Base-by-base conservation (phyloP, 1,284 basidiomycete genomes). In the Heterobasidion occidentale region DNA sequence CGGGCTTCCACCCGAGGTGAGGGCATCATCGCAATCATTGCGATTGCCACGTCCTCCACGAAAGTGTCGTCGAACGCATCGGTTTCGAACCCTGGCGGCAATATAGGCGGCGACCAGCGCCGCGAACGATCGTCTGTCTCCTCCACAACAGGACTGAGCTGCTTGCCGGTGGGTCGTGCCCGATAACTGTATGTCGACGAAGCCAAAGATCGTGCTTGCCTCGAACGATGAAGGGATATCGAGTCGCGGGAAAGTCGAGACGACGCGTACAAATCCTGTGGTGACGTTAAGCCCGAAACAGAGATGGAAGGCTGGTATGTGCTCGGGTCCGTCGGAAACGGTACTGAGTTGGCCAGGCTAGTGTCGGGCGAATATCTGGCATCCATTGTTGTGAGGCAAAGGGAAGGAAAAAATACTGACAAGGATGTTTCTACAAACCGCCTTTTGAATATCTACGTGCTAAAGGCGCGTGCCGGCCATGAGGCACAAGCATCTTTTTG, bases 141-240 rank as follows among this genome's bases (percentile, higher is more conserved):
- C 53, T 62, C 61, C 7, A n/a, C 61, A 17, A 62, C 61, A 11
- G 61, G 61, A 17, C 60, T 62, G 34, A 62, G 58, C 54, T 62
- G 58, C n/a, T 61, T 54, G 4, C 54, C 6, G n/a, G n/a, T 49
- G 46, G 58, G 46, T n/a, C 58, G 60, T 20, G 44, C 42, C n/a
- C 61, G 61, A 44, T 52, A 34, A 38, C 60, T 61, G n/a, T 58
- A 61, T 35, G 61, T 52, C 8, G 61, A 62, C 19, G 55, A 51
- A 1, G 58, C 56, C 19, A 60, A 56, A 14, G 61, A 58, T 19
- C 60, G 61, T 14, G 50, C 50, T 12, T 59, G 38, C 8, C 60
- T 57, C 38, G 55, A 34, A 19, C 55, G 60, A 52, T 61, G 54
- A 12, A 52, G 36, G 9, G 50, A 47, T 36, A 53, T 38, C 14